Evolutionary conservation across 2,329 filamentous ascomycete species (phyloP).

Genomic region (Hymenoscyphus albidus): DNA sequence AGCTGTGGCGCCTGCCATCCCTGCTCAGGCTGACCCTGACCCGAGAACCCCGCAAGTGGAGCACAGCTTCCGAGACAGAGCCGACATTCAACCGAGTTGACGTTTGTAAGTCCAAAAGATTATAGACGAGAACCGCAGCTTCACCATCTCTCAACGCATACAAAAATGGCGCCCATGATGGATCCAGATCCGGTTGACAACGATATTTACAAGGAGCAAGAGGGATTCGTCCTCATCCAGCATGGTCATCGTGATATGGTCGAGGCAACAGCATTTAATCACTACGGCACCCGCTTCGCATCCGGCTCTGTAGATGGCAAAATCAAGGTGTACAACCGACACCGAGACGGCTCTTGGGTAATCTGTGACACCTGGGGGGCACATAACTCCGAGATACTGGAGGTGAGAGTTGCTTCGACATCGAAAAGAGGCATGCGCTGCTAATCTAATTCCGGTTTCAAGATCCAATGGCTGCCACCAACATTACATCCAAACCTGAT

Average conservation of each 20-base stretch:
- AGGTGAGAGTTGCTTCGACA: slow-evolving; percentile 48
- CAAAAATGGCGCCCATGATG: slow-evolving; percentile 20
- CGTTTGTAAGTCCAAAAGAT: not conserved
- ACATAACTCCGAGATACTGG: slow-evolving; percentile 84
- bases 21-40: not conserved
- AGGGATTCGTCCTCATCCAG: slow-evolving; percentile 51
- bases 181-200: slow-evolving; percentile 18
- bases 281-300: slow-evolving; percentile 86
- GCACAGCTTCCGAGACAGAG: not conserved
- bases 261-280: slow-evolving; percentile 72
- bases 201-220: slow-evolving; percentile 15
- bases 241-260: slow-evolving; percentile 63
- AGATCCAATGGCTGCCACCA: slow-evolving; percentile 92
- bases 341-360: slow-evolving; percentile 72
- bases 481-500: slow-evolving; percentile 83
- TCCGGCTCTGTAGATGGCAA: slow-evolving; percentile 90
- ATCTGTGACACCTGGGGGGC: slow-evolving; percentile 85
- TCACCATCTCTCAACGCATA: not conserved
- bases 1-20: not conserved
- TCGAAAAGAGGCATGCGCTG: not conserved
- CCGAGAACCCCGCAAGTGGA: not conserved
- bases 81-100: not conserved
- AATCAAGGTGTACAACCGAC: slow-evolving; percentile 85
- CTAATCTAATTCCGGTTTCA: slow-evolving; percentile 21
- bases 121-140: too few relatives aligned